Percentiles rank a stretch among this genome's conserved stretches.
Evolutionary conservation across 2,329 filamentous ascomycete species (phyloP).

Genomic region (Curvularia lunata): DNA sequence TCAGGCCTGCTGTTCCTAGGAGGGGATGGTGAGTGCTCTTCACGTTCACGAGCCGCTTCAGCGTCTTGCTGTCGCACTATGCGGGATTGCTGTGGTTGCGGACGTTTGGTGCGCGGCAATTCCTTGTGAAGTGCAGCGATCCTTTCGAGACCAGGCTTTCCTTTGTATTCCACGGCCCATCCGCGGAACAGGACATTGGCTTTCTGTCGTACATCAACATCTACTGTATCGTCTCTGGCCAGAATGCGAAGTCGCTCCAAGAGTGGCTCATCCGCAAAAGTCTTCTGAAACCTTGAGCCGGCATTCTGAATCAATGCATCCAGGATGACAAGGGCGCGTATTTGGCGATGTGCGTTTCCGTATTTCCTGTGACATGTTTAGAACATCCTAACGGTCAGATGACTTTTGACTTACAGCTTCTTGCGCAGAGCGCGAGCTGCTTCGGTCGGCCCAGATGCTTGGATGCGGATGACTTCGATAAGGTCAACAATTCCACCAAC

Average conservation of each 20-base stretch:
- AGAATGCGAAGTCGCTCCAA: constrained; percentile 89
- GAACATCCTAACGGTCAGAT: not conserved
- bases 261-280: constrained; percentile 88
- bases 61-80: constrained; percentile 81
- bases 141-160: constrained; percentile 77
- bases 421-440: constrained; percentile 92
- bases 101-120: constrained; percentile 66
- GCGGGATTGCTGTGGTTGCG: constrained; percentile 74
- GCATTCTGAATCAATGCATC: constrained; percentile 96
- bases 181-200: constrained; percentile 84
- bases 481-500: constrained; percentile 90
- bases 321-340: constrained; percentile 84
- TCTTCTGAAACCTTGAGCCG: constrained; percentile 81
- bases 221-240: constrained; percentile 82
- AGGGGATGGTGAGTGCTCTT: constrained; percentile 53
- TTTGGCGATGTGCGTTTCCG: constrained; percentile 89
- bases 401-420: constrained; percentile 71
- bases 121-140: constrained; percentile 80
- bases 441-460: constrained; percentile 84
- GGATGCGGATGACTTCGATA: constrained; percentile 90
- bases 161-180: constrained; percentile 85
- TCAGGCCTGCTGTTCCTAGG: constrained; percentile 32
- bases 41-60: constrained; percentile 72
- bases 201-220: constrained; percentile 84
- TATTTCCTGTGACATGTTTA: constrained; percentile 71